Base-by-base conservation (phyloP, 805 yeast species). In the Jamesozyma lodderae region DNA sequence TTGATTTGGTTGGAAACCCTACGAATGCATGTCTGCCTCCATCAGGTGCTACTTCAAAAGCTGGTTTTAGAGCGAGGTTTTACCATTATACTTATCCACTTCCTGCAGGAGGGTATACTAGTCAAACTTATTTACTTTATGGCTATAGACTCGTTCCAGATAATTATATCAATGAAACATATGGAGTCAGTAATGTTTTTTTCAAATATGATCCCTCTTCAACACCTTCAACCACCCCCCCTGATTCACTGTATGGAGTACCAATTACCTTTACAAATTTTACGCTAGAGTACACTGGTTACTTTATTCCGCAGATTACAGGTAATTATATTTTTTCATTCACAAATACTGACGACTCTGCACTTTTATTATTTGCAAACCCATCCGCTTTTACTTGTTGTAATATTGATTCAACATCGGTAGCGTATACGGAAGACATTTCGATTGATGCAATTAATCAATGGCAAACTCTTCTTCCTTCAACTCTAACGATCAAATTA, bases 281-380 rank as follows among this genome's bases (percentile, higher is more conserved):
- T 24, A 44, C 57, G 16, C 27, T 55, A 37, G 56, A 50, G 39
- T 41, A 52, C 22, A 52, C 55, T n/a, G 60, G 60, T 33, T 59
- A 51, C 34, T 52, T 49, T 41, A 19, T 40, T n/a, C 58, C 68
- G 10, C 42, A 44, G 1, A 42, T 34, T 17, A 41, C 59, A 16
- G 69, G 69, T 43, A 31, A 43, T 2, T 64, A 60, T 35, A 44
- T 43, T 1, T 49, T 63, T 29, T 18, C 35, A 6, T 38, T 63
- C 18, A 26, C 29, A 4, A 26, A 30, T 11, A 50, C 53, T 18
- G 68, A 64, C 47, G 67, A 64, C 42, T 49, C 55, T 18, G 61
- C 25, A 15, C n/a, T 27, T 5, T 22, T 35, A 21, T 4, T 22
- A 4, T 20, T 63, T 44, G 68, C 64, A 18, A 25, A 36, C 13